Conservation (phyloP, 202 grass and related monocot genomes). For the Digitaria exilis region DNA sequence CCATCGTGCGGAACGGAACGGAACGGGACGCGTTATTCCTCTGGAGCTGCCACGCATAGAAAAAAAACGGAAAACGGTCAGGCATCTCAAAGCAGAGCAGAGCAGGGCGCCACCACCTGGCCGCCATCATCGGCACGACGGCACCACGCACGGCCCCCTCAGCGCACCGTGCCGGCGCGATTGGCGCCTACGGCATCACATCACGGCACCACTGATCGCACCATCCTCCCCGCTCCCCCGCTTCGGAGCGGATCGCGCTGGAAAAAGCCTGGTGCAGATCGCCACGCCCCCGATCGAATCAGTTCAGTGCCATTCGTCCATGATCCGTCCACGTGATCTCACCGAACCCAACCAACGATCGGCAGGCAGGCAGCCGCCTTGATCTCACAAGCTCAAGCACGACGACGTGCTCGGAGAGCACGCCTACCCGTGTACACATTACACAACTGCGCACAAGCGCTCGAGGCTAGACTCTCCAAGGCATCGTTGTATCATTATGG, state of each 20-base stretch:
- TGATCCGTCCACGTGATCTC: conserved; percentile 39
- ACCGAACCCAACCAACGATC: conserved; percentile 39
- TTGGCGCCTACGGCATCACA: conserved; percentile 22
- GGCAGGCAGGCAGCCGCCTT: conserved; percentile 16
- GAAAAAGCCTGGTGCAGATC: conserved; percentile 43
- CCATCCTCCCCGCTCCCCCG: not conserved
- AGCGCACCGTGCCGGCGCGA: conserved; percentile 29
- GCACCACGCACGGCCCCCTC: not conserved
- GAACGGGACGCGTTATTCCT: not conserved
- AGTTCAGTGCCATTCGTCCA: not conserved
- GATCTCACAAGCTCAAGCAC: not conserved
- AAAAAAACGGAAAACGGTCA: conserved; percentile 14
- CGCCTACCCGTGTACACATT: not conserved
- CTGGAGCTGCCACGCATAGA: not conserved
- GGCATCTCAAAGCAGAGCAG: not conserved
- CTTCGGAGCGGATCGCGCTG: conserved; percentile 22
- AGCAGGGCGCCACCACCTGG: not conserved
- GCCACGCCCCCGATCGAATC: conserved; percentile 25
- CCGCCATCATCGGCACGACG: conserved; percentile 26
- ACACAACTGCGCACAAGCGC: too few species aligned
- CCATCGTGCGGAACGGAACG: not conserved
- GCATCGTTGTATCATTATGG: not conserved
- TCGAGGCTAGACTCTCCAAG: not conserved
- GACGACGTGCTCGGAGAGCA: not conserved
- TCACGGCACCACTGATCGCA: not conserved